Evolutionary conservation across 2,329 filamentous ascomycete genomes (phyloP), one percentile per base, ranked within the genome.

Genomic region (Meredithiella fracta): DNA sequence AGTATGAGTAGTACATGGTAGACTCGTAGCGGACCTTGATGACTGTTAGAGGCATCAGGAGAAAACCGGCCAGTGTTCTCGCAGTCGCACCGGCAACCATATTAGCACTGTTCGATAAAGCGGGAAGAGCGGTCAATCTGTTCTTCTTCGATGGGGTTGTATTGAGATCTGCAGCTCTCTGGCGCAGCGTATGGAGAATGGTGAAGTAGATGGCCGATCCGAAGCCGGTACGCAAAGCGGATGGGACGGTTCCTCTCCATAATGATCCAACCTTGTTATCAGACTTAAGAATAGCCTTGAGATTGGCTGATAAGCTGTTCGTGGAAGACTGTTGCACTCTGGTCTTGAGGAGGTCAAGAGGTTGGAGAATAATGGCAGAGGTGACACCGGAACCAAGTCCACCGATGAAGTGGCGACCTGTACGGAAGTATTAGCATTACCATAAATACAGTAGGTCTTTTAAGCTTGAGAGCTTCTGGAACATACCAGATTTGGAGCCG

Each of bases 1-100:
- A 76, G 70, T 97, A 97, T 9, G 78, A 70, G 2, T 79, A 72
- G 71, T 96, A 98, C 47, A 91, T 72, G 60, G 78, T 89, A 25
- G 85, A 91, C 68, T 98, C 92, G 65, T 94, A 97, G 47, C 92
- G 86, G 47, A 97, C 92, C 66, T 98, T 98, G 64, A 98, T 83
- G 47, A 98, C 84, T 1, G 92, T 98, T 59, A 97, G 79, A 1
- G 92, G 92, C 86, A 96, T 97, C 70, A 97, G 80, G 49, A 94
- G 71, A 64, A 96, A 86, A 38, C 92, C 92, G 0, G 91, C 91
- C 54, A 85, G 82, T 1, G 88, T 89, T 54, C 92, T 78, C 23
- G 92, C 90, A 17, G 82, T 74, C 5, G 90, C 89, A 8, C 92
- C 92, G 0, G 91, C 89, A 11, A 85, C 71, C 20, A 98, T 75